These are phyloP conservation scores for Metschnikowia vanudenii DNA, from an alignment of 805 yeast genomes.

Conservation along the genomic window DNA sequence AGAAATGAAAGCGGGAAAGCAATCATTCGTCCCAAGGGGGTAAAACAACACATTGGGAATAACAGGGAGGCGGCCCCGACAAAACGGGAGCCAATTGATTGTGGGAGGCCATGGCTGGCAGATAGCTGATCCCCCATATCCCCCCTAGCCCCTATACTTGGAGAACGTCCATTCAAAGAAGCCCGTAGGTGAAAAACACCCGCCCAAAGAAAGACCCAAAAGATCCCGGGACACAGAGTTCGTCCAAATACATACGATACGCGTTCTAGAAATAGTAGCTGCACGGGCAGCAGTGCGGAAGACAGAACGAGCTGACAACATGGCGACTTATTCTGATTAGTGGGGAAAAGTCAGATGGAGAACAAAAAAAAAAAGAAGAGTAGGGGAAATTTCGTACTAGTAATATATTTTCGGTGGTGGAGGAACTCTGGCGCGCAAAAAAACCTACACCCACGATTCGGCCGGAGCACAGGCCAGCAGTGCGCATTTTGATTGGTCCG, in stretches of 20 bases:
- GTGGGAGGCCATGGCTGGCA: no score
- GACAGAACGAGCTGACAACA: constrained; percentile 86
- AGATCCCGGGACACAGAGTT: neutral
- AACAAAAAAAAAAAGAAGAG: constrained; percentile 18
- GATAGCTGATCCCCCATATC: no score
- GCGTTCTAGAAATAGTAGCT: constrained; percentile 39
- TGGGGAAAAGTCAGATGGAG: constrained; percentile 19
- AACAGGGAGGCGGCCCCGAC: no score
- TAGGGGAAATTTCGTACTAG: constrained; percentile 13
- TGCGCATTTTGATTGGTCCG: constrained; percentile 19
- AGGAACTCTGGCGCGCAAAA: constrained; percentile 18
- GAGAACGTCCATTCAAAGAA: neutral
- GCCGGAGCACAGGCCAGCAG: constrained; percentile 18
- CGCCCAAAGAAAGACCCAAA: neutral
- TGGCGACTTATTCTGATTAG: constrained; percentile 32
- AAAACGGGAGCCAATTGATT: no score
- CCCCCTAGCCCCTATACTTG: neutral
- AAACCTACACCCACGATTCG: constrained; percentile 20
- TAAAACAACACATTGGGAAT: no score
- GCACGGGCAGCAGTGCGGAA: constrained; percentile 83
- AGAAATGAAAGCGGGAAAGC: no score
- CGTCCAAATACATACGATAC: constrained; percentile 25
- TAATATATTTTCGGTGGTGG: constrained; percentile 20
- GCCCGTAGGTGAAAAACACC: neutral
- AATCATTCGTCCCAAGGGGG: no score